Conservation (phyloP, 768 basidiomycete genomes). For the Xerocomus brunneocitrinus region DNA sequence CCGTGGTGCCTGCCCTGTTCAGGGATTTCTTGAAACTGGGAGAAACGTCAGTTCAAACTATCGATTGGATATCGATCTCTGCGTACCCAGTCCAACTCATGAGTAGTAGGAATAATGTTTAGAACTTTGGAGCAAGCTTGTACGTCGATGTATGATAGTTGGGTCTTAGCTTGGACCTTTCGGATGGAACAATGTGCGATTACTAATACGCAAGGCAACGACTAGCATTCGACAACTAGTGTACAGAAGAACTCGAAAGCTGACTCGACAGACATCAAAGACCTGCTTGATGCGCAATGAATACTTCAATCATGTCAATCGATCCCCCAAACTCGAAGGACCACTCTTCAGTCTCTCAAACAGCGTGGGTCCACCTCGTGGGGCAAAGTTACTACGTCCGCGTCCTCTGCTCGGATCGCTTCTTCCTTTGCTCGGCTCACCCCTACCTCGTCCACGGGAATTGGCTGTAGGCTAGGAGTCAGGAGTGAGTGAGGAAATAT, state of each 20-base stretch:
- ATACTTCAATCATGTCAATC: slow-evolving; percentile 14
- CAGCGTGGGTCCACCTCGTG: slow-evolving; percentile 16
- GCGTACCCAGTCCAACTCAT: slow-evolving; percentile 58
- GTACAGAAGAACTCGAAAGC: not conserved
- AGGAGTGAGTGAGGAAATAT: not conserved
- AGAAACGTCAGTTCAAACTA: not conserved
- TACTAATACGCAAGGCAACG: slow-evolving; percentile 11
- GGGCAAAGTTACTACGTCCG: slow-evolving; percentile 9
- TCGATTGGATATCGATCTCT: not conserved
- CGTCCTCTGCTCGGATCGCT: slow-evolving; percentile 20
- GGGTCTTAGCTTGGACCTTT: no score
- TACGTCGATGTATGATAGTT: not conserved
- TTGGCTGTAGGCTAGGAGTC: slow-evolving; percentile 10
- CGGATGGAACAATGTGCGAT: not conserved
- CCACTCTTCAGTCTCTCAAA: slow-evolving; percentile 13
- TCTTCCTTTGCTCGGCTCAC: slow-evolving; percentile 16
- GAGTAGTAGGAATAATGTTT: not conserved
- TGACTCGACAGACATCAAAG: not conserved
- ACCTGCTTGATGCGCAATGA: not conserved
- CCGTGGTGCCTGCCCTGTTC: slow-evolving; percentile 87
- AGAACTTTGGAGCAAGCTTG: not conserved
- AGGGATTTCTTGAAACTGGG: slow-evolving; percentile 89
- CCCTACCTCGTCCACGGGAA: slow-evolving; percentile 22
- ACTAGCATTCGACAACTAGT: not conserved
- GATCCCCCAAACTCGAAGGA: slow-evolving; percentile 16